Conservation (phyloP, 1,139 yeast species). For the Chernovozyma aurita region DNA sequence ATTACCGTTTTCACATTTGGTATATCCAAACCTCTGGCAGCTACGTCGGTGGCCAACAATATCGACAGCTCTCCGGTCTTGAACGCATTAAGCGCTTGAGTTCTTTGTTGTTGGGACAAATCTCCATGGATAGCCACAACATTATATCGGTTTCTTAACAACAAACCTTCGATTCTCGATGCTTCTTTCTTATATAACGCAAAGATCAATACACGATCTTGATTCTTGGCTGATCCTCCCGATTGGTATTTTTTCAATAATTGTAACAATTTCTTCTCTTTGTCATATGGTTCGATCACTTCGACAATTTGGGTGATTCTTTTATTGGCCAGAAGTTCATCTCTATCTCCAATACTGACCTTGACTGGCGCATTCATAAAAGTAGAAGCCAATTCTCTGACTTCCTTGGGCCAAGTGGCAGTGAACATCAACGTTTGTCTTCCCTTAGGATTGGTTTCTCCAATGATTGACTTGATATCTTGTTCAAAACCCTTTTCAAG, state of each 20-base stretch:
- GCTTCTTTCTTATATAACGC: slow-evolving; percentile 98
- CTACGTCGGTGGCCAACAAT: slow-evolving; percentile 95
- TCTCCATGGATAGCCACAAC: slow-evolving; percentile 98
- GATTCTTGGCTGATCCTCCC: slow-evolving; percentile 48
- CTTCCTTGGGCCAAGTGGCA: slow-evolving; percentile 90
- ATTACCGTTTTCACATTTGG: slow-evolving; percentile 96
- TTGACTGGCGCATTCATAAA: slow-evolving; percentile 84
- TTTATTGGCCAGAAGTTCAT: slow-evolving; percentile 90
- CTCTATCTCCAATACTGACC: slow-evolving; percentile 90
- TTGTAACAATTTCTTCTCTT: slow-evolving; percentile 72
- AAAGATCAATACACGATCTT: slow-evolving; percentile 83
- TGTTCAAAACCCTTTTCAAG: slow-evolving; percentile 93
- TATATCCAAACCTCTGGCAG: slow-evolving; percentile 97
- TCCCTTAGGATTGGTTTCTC: slow-evolving; percentile 36
- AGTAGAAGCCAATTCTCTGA: slow-evolving; percentile 83
- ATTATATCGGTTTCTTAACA: slow-evolving; percentile 66
- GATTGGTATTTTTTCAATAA: slow-evolving; percentile 72
- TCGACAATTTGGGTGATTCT: slow-evolving; percentile 91
- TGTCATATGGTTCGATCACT: slow-evolving; percentile 78
- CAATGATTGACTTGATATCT: slow-evolving; percentile 81
- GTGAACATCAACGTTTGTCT: slow-evolving; percentile 89
- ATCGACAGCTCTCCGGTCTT: slow-evolving; percentile 75
- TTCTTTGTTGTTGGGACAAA: slow-evolving; percentile 86
- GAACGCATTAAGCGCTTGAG: slow-evolving; percentile 79
- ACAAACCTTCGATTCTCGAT: slow-evolving; percentile 74